phyloP scores from a whole-genome alignment of 2,329 filamentous ascomycete genomes.

The Ophiostoma perfectum region DNA sequence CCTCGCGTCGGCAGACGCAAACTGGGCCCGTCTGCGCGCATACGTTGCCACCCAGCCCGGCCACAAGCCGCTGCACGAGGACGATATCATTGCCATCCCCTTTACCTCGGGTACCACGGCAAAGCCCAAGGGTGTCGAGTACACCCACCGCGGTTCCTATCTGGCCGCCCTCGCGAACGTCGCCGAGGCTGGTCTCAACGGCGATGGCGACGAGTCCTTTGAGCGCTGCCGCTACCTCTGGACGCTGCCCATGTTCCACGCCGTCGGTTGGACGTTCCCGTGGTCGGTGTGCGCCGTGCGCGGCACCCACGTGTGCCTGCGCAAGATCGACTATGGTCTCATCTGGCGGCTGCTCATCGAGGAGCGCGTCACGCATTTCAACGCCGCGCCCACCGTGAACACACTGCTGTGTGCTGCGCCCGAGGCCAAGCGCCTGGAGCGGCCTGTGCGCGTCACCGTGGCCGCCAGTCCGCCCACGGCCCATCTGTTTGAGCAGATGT shows the following conservation, averaged over 20 bases:
- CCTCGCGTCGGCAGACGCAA: conserved; percentile 44
- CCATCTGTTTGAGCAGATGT: conserved; percentile 92
- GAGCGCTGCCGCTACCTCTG: conserved; percentile 78
- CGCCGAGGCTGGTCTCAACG: conserved; percentile 79
- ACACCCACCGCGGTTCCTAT: conserved; percentile 82
- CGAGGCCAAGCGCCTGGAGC: conserved; percentile 64
- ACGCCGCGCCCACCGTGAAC: conserved; percentile 93
- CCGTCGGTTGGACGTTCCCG: conserved; percentile 77
- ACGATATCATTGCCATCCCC: conserved; percentile 76
- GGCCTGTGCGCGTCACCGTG: conserved; percentile 79
- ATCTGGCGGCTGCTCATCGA: conserved; percentile 87
- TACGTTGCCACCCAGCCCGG: conserved; percentile 37
- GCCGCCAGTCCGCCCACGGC: conserved; percentile 86
- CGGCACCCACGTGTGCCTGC: conserved; percentile 89
- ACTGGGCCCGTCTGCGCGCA: conserved; percentile 68
- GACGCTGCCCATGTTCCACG: conserved; percentile 84
- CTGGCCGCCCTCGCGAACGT: conserved; percentile 79
- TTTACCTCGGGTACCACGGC: conserved; percentile 95
- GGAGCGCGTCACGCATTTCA: conserved; percentile 88
- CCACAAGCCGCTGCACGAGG: conserved; percentile 57
- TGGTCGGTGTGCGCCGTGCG: conserved; percentile 86
- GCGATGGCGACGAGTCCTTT: neutral
- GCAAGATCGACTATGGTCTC: conserved; percentile 89
- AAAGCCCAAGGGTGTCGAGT: conserved; percentile 85
- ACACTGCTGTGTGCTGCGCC: conserved; percentile 79